phyloP scores from a whole-genome alignment of 139 green algal genomes.

The Chlorella sp. region DNA sequence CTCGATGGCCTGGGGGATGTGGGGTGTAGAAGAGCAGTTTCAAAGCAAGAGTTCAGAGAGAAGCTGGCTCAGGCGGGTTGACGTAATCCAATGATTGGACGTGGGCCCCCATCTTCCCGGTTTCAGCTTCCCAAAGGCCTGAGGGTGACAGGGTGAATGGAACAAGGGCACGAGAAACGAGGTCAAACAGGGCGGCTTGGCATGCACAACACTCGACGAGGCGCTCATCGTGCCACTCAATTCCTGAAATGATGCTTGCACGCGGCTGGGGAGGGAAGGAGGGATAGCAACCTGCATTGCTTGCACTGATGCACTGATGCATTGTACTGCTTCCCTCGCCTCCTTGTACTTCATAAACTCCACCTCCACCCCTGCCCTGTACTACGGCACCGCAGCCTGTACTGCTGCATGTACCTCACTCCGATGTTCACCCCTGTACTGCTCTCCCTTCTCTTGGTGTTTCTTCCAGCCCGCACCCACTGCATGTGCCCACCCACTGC shows the following conservation, averaged over 20 bases:
- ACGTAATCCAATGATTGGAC: too few species aligned
- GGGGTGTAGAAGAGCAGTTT: too few species aligned
- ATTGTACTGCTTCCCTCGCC: background rate
- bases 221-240: background rate
- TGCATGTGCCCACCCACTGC: background rate
- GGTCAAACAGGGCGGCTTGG: too few species aligned
- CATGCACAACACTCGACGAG: background rate
- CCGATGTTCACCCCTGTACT: too few species aligned
- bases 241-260: background rate
- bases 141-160: too few species aligned
- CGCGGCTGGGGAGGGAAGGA: background rate
- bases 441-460: background rate
- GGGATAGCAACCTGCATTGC: background rate
- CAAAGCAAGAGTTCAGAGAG: too few species aligned
- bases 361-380: background rate
- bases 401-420: too few species aligned
- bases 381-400: constrained; percentile 69
- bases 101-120: too few species aligned
- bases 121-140: too few species aligned
- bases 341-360: constrained; percentile 88
- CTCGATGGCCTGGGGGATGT: constrained; percentile 73
- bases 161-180: too few species aligned
- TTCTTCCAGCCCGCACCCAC: too few species aligned
- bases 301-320: background rate
- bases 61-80: too few species aligned